A percentile compares a stretch with the other conserved stretches of the same genome.
Evolutionary conservation across 805 yeast genomes (phyloP).

Genomic region (Lachancea nothofagi): DNA sequence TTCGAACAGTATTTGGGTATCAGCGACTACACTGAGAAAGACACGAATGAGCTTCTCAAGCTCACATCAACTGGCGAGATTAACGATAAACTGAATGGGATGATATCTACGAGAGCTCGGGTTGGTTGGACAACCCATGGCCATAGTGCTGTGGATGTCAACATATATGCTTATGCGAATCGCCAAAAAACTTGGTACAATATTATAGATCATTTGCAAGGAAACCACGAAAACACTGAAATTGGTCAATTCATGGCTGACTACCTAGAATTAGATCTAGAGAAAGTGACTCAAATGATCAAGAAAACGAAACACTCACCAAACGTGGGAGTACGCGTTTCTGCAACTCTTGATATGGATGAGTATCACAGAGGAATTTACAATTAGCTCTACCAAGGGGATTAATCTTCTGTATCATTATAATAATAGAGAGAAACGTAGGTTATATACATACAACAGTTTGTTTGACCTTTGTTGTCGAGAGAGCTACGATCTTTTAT

Average conservation of each 20-base stretch:
- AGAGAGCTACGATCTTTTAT: not conserved
- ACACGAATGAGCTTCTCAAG: constrained; percentile 41
- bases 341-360: constrained; percentile 7
- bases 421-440: no score
- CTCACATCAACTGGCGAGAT: constrained; percentile 26
- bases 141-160: constrained; percentile 93
- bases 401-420: no score
- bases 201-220: constrained; percentile 48
- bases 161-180: constrained; percentile 76
- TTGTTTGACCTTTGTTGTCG: not conserved
- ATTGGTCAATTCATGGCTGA: constrained; percentile 69
- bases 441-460: constrained; percentile 1
- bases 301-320: constrained; percentile 47
- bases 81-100: constrained; percentile 52
- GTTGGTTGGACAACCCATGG: constrained; percentile 98
- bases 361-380: constrained; percentile 17
- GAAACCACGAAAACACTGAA: constrained; percentile 84
- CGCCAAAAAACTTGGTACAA: constrained; percentile 39
- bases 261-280: constrained; percentile 43
- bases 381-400: not conserved
- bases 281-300: constrained; percentile 44
- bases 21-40: constrained; percentile 47
- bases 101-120: constrained; percentile 77
- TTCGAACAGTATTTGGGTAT: constrained; percentile 66
- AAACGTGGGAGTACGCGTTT: not conserved